These are phyloP conservation scores for Colletotrichum chlorophyti DNA, from an alignment of 2,329 filamentous ascomycete species.

Conservation along the genomic window DNA sequence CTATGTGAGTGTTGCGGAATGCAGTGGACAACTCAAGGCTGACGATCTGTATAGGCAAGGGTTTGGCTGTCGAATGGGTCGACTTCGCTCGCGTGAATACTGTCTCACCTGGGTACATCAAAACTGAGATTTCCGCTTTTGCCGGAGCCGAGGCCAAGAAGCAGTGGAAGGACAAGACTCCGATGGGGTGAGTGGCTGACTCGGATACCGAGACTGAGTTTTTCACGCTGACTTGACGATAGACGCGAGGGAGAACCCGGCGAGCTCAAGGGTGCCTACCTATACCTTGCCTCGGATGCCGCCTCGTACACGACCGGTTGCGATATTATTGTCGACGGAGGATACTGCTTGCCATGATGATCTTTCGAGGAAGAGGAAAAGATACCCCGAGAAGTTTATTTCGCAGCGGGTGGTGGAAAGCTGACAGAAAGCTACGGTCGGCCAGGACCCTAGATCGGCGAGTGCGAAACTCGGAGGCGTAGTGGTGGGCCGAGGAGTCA, in stretches of 20 bases:
- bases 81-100: conserved; percentile 76
- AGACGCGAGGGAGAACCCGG: conserved; percentile 73
- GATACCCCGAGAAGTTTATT: background rate
- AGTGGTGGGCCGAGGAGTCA: background rate
- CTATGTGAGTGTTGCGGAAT: conserved; percentile 51
- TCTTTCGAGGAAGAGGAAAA: background rate
- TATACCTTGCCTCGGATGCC: conserved; percentile 83
- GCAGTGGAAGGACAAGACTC: conserved; percentile 80
- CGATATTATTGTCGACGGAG: conserved; percentile 79
- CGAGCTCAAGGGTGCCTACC: conserved; percentile 83
- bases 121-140: conserved; percentile 75
- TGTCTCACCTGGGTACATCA: conserved; percentile 78
- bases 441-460: background rate
- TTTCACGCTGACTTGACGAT: conserved; percentile 21
- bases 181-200: conserved; percentile 68
- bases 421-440: background rate
- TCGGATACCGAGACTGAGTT: background rate
- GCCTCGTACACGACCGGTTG: conserved; percentile 81
- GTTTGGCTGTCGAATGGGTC: conserved; percentile 78
- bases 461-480: background rate
- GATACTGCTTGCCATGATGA: conserved; percentile 64
- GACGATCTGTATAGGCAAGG: conserved; percentile 59
- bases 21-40: background rate
- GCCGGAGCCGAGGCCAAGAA: conserved; percentile 70
- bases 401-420: too few species aligned